Evolutionary conservation across 805 yeast species (phyloP).

Genomic region (Candida wancherniae): DNA sequence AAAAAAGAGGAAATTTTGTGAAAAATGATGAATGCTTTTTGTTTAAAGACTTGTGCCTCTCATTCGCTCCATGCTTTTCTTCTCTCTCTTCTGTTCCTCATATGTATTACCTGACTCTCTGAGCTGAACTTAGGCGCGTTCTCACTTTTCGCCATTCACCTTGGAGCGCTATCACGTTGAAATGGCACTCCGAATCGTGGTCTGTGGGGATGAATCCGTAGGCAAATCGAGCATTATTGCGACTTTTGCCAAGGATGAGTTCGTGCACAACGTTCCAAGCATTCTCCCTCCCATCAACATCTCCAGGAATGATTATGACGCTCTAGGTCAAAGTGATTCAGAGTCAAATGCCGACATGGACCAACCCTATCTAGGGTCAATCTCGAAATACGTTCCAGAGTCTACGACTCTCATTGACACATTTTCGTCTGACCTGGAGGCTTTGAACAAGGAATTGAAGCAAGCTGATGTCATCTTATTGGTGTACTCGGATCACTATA

Average conservation of each 20-base stretch:
- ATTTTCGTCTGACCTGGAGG: constrained; percentile 54
- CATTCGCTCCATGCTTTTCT: too few relatives aligned
- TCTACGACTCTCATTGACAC: constrained; percentile 81
- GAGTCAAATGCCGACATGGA: constrained; percentile 10
- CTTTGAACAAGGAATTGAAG: constrained; percentile 68
- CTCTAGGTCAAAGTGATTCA: constrained; percentile 14
- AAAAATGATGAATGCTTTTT: too few relatives aligned
- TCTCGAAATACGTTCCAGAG: constrained; percentile 32
- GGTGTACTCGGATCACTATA: constrained; percentile 90
- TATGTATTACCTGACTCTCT: too few relatives aligned
- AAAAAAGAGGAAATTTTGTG: too few relatives aligned
- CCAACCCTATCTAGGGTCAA: constrained; percentile 1
- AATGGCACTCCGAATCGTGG: constrained; percentile 61
- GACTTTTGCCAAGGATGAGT: constrained; percentile 75
- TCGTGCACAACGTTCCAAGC: constrained; percentile 63
- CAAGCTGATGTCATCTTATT: constrained; percentile 89
- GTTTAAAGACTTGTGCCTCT: too few relatives aligned
- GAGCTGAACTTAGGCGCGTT: too few relatives aligned
- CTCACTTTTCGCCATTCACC: too few relatives aligned
- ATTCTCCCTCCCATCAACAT: constrained; percentile 81
- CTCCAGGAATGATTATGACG: constrained; percentile 59
- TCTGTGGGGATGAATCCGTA: constrained; percentile 93
- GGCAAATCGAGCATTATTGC: constrained; percentile 81
- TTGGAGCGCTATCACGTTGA: too few relatives aligned
- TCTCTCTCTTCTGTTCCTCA: too few relatives aligned